phyloP scores from a whole-genome alignment of 345 rosid species.

The Corchorus olitorius region DNA sequence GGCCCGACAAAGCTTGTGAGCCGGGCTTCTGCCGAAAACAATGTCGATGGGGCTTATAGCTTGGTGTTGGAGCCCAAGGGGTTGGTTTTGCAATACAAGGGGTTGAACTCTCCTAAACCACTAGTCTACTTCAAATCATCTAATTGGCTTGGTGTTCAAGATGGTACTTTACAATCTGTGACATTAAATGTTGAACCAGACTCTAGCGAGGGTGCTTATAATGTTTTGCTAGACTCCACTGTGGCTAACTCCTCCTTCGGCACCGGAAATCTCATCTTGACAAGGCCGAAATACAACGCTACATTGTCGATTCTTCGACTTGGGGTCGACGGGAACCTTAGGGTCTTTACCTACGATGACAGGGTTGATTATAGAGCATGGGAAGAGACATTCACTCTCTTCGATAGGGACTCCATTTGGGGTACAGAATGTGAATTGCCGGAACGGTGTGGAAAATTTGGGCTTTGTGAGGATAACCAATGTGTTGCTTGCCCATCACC shows the following conservation, averaged over 20 bases:
- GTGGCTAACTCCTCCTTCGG: not conserved
- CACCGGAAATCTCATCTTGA: not conserved
- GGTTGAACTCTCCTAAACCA: constrained; percentile 32
- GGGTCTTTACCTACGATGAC: constrained; percentile 40
- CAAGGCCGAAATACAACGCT: constrained; percentile 41
- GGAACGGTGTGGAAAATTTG: constrained; percentile 46
- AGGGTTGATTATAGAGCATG: constrained; percentile 37
- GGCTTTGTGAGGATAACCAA: constrained; percentile 49
- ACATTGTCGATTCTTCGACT: constrained; percentile 45
- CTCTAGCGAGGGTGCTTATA: constrained; percentile 23
- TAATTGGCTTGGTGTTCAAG: not conserved
- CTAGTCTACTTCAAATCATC: constrained; percentile 32
- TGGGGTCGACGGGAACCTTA: constrained; percentile 52
- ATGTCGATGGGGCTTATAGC: constrained; percentile 40
- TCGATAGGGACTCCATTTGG: constrained; percentile 26
- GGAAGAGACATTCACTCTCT: constrained; percentile 48
- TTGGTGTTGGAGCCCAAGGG: constrained; percentile 42
- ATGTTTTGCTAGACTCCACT: constrained; percentile 11
- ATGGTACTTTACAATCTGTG: constrained; percentile 18
- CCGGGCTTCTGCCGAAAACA: constrained; percentile 29
- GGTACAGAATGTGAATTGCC: constrained; percentile 48
- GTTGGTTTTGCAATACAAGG: constrained; percentile 35
- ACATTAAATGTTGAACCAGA: constrained; percentile 29
- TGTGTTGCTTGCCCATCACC: constrained; percentile 58
- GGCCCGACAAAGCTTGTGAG: constrained; percentile 45